Base-by-base conservation (phyloP, 75 land plant species). In the Pinus tabuliformis region DNA sequence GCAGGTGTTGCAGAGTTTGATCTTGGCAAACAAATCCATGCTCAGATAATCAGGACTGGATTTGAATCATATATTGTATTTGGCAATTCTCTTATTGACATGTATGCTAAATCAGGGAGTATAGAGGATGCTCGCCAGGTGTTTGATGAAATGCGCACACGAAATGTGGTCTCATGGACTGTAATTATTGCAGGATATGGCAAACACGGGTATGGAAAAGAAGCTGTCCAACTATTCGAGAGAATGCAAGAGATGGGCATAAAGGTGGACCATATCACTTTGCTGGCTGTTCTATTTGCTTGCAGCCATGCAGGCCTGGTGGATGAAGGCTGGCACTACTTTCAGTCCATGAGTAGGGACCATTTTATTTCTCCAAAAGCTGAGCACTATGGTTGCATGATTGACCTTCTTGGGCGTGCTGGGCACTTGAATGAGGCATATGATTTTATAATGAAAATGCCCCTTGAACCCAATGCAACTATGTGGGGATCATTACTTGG, bases 41-140 rank as follows among this genome's bases (percentile, higher is more conserved):
- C 84, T 70, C 82, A 83, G 42, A 73, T 73, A 37, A 36, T 85
- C 49, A 80, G 64, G 21, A 73, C 70, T 82, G 87, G 90, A n/a
- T 83, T 89, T 56, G 59, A 78, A 78, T 80, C 77, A 0, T 78
- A 89, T 75, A 17, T 77, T 18, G 75, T 76, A 49, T 75, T 91
- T 37, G 72, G 76, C 6, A 91, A 87, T 76, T 83, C 92, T 76
- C 78, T 89, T 39, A 76, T 91, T 16, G 82, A 88, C 4, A 91
- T 91, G 93, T 91, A 91, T 62, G 80, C 87, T 11, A 91, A 91
- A 33, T 91, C 92, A 74, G 79, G 85, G 16, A 76, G 61, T 22
- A 57, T 86, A 42, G 66, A 83, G 18, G 57, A 72, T 57, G 82
- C 85, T 15, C 57, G 39, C 11, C 42, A 70, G 20, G 70, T 83